phyloP scores from a whole-genome alignment of 352 stramenopile species.

The Phytopythium litorale region DNA sequence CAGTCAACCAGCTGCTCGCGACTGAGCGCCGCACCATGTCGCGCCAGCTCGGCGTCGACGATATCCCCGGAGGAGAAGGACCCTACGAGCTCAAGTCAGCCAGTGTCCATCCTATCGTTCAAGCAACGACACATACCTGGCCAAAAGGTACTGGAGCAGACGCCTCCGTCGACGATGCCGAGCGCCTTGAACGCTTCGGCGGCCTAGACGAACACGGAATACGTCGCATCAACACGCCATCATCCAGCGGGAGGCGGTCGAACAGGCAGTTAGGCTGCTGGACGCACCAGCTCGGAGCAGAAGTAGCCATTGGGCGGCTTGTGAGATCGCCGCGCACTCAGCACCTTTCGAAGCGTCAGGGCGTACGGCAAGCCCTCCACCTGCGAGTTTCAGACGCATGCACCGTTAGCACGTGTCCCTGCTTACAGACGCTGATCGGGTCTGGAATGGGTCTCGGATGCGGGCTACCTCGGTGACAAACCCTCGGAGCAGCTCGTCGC shows the following conservation, averaged over 20 bases:
- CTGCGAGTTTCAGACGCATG: conserved; percentile 7
- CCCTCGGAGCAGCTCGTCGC: conserved; percentile 37
- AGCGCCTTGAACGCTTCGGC: conserved; percentile 55
- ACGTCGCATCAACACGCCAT: neutral
- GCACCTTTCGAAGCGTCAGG: conserved; percentile 44
- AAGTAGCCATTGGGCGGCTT: conserved; percentile 35
- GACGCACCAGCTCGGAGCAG: conserved; percentile 60
- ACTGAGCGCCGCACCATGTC: conserved; percentile 40
- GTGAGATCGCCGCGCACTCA: conserved; percentile 20
- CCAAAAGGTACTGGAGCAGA: conserved; percentile 52
- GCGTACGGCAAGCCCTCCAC: conserved; percentile 48
- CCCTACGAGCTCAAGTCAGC: conserved; percentile 12
- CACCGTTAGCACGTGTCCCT: neutral
- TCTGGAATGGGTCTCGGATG: neutral
- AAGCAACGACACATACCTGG: conserved; percentile 19
- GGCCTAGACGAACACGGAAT: conserved; percentile 17
- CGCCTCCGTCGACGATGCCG: conserved; percentile 32
- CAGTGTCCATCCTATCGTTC: neutral
- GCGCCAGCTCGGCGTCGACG: conserved; percentile 41
- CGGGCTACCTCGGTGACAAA: conserved; percentile 33
- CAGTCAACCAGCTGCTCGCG: conserved; percentile 51
- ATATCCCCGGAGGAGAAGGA: conserved; percentile 50
- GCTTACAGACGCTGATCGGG: too few relatives aligned
- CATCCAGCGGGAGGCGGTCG: too few relatives aligned
- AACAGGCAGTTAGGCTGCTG: neutral